Evolutionary conservation across 1,284 basidiomycete genomes (phyloP), one percentile per base, ranked within the genome.

Genomic region (Papiliotrema fonsecae): DNA sequence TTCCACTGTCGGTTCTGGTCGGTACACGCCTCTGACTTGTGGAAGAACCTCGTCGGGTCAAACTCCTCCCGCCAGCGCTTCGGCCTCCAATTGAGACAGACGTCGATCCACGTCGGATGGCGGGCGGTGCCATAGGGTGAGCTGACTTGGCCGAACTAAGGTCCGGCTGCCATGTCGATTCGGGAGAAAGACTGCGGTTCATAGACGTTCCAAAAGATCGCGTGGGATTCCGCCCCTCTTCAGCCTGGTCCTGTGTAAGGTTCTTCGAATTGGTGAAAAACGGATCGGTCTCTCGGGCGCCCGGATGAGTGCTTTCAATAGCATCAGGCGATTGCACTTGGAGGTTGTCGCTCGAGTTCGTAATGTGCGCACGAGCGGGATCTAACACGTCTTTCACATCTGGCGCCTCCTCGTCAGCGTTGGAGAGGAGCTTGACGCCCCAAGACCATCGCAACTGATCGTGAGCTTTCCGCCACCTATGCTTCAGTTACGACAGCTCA

Each of bases 371-470:
- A 37, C 46, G 45, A 16, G 41, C 7, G 35, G 47, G 45, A 19
- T 40, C 16, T n/a, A 40, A 32, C 14, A 45, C 45, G 26, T 32
- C 42, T 19, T 56, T 51, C 36, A 60, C 44, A 2, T 49, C 50
- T 10, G 50, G 57, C 10, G 49, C 57, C 9, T 79, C 77, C 46
- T 82, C 80, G 55, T 92, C 87, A 1, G 85, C 84, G 51, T 80
- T 79, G 0, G 87, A 81, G 7, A 93, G 78, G 0, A 92, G 78
- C 47, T 79, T 80, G 13, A 94, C 84, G 13, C 90, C 89, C 62
- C 85, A 90, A 49, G 86, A 88, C 86, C 89, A 93, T 21, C 89
- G 84, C n/a, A 93, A 73, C 86, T 88, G 55, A 10, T n/a, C 4
- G 35, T 21, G 11, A 31, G 45, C 18, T 16, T 4, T 6, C n/a